Base-by-base conservation (phyloP, 805 yeast species). In the Lipomyces spencermartinsiae region DNA sequence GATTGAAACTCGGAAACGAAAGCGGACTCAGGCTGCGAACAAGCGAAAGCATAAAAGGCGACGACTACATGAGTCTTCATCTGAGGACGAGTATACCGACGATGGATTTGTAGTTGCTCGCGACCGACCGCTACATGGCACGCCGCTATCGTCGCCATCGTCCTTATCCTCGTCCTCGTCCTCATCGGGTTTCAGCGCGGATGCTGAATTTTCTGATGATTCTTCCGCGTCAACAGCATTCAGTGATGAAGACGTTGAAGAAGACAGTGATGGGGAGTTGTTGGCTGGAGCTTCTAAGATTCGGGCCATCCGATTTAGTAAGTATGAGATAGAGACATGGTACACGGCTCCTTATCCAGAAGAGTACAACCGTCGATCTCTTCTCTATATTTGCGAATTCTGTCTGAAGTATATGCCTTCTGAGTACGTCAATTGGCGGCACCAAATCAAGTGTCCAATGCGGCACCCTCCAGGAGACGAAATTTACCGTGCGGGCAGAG, bases 311-410 rank as follows among this genome's bases (percentile, higher is more conserved):
- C 92, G 88, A 73, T 87, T 93, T 71, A 86, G 92, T 46, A 84
- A 84, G 57, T 86, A 80, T 77, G 93, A 90, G 76, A 91, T 95
- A 34, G 90, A 89, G 68, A 91, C 97, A 0, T 92, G 98, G 97
- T 93, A 91, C 78, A 86, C 91, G 2, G 88, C 97, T 0, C 98
- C 98, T 1, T 95, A 91, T 76, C 98, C 98, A 0, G 93, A 90
- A 68, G 95, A 91, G 74, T 91, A 87, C 74, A 86, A 91, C 55
- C 83, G 83, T 37, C 85, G 87, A 58, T 81, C 81, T 55, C 84
- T 87, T 1, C 80, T 95, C 58, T 88, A 88, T 74, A 84, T 94
- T 16, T 95, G 98, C 78, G 95, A 92, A 71, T 87, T 83, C 74
- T 95, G 98, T 76, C 79, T 94, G 66, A 88, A 90, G 78, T 93